Base-by-base conservation (phyloP, 176 grass and related monocot genomes). In the Cymbopogon citratus region DNA sequence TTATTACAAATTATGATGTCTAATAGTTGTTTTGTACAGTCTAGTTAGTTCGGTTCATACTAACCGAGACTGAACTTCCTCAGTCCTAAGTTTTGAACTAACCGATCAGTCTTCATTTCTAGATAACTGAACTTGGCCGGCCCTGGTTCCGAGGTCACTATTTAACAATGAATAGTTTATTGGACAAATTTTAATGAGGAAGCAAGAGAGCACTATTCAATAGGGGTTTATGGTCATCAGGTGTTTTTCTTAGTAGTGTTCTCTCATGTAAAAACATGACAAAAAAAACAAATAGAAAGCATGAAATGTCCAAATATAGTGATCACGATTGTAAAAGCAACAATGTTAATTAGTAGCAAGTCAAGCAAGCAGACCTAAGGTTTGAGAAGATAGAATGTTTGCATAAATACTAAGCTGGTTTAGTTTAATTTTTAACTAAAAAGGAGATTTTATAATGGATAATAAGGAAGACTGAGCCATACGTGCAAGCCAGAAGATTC, bases 401-500 rank as follows among this genome's bases (percentile, higher is more conserved):
- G 68, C 10, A 87, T 72, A 71, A 80, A 77, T 56, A 46, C 46
- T 66, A 43, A 45, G 73, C 31, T 41, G 16, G 60, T 73, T 23
- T 71, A 49, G 14, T 75, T 86, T 38, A 44, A 39, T 2, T 49
- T 49, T 80, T 39, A 84, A 26, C 44, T 52, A 38, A 73, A 59
- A 64, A 64, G 19, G 16, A 81, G n/a, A 59, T 81, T 77, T 36
- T 43, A 64, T 59, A 26, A 63, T 7, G 6, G 73, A 51, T 59
- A 70, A 85, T 15, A 72, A 59, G 35, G 31, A 75, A 77, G 79
- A 86, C 81, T 13, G 21, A 67, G 6, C 16, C 76, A 56, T 93
- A 99, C 96, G 83, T 91, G 89, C 89, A 93, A 91, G 82, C 68
- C 65, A 74, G 96, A 93, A 79, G 91, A 85, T 80, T 92, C 90